Percentiles rank a stretch among this genome's conserved stretches.
Conservation (phyloP, 352 stramenopile genomes). For the Peronospora destructor region DNA sequence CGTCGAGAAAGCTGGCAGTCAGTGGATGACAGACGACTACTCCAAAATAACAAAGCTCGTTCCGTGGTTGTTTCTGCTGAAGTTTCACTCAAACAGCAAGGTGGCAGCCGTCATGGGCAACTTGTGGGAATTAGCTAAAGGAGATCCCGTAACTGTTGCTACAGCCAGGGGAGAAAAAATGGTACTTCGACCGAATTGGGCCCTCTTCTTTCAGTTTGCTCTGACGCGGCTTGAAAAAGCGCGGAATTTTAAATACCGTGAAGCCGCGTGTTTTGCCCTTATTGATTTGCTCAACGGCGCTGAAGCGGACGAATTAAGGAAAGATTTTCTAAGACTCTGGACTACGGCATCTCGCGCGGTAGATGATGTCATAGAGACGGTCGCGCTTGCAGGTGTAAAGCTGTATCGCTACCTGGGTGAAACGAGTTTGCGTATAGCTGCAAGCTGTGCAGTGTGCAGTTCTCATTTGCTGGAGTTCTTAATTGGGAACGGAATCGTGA, state of each 20-base stretch:
- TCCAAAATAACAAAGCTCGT: constrained; percentile 49
- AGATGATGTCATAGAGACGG: constrained; percentile 71
- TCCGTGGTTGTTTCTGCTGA: constrained; percentile 72
- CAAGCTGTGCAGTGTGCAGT: constrained; percentile 40
- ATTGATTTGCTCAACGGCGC: constrained; percentile 60
- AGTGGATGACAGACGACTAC: constrained; percentile 53
- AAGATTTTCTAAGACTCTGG: constrained; percentile 58
- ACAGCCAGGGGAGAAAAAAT: constrained; percentile 39
- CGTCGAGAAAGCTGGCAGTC: constrained; percentile 43
- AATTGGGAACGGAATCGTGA: constrained; percentile 58
- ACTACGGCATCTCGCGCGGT: constrained; percentile 59
- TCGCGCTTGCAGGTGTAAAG: constrained; percentile 58
- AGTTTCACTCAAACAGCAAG: constrained; percentile 65
- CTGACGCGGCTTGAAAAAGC: constrained; percentile 51
- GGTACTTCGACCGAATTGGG: constrained; percentile 47
- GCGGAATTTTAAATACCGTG: constrained; percentile 78
- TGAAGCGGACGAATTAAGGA: constrained; percentile 35
- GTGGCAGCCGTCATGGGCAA: constrained; percentile 57
- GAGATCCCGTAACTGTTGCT: constrained; percentile 16
- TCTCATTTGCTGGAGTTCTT: constrained; percentile 58
- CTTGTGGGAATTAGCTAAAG: constrained; percentile 61
- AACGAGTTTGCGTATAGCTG: constrained; percentile 58
- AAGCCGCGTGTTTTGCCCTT: constrained; percentile 57
- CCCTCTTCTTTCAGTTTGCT: constrained; percentile 48
- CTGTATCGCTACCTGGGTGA: constrained; percentile 69